Percentiles rank a stretch among this genome's conserved stretches.
Conservation (phyloP, 495 filamentous ascomycete genomes). For the Lichina pygmaea region DNA sequence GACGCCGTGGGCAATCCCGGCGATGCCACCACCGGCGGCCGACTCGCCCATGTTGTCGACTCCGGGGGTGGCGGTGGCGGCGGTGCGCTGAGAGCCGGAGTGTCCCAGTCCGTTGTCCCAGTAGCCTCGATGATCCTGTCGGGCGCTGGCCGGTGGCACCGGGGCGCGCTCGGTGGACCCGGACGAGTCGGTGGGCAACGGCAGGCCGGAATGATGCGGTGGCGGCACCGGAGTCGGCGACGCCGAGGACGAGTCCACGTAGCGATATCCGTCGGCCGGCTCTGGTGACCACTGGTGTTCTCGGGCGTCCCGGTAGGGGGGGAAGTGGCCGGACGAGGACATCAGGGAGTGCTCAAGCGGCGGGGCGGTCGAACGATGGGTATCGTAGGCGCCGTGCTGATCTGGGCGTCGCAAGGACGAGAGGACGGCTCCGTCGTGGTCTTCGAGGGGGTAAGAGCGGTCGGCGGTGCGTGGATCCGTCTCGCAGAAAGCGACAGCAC, state of each 20-base stretch:
- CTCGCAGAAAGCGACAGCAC: too few species aligned
- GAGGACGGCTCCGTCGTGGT: too few species aligned
- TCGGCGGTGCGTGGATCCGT: too few species aligned
- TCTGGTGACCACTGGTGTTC: too few species aligned
- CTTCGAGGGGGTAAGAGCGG: too few species aligned
- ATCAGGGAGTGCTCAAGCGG: too few species aligned
- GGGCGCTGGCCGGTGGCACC: background rate
- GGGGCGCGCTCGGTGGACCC: background rate
- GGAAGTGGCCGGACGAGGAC: too few species aligned
- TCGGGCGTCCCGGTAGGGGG: too few species aligned
- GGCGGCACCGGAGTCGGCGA: background rate
- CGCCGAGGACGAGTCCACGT: background rate
- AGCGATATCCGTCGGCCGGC: too few species aligned
- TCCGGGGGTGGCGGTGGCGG: background rate
- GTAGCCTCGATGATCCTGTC: background rate
- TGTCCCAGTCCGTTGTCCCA: background rate
- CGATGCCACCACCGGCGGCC: slow-evolving; percentile 2
- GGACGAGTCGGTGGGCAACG: slow-evolving; percentile 1
- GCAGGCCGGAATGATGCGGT: background rate
- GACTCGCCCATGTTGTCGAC: slow-evolving; percentile 3
- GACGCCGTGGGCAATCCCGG: slow-evolving; percentile 2
- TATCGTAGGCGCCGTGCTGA: too few species aligned
- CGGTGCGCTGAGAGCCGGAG: background rate
- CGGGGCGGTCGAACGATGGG: too few species aligned
- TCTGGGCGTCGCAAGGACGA: too few species aligned